Evolutionary conservation across 768 basidiomycete species (phyloP).

Genomic region (Brasilioporus rufonigricans): DNA sequence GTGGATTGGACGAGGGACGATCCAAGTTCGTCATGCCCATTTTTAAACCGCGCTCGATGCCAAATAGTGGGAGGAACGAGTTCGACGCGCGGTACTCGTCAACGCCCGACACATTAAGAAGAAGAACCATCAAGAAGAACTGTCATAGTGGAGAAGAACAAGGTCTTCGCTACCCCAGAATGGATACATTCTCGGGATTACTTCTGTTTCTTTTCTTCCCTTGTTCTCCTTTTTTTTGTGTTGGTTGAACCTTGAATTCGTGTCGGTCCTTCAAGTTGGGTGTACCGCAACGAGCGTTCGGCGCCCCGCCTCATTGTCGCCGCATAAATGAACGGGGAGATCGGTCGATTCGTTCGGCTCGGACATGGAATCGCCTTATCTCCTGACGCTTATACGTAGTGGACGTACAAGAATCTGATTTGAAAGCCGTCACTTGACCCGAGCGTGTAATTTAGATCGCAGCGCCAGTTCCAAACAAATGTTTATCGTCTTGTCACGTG

Average conservation of each 20-base stretch:
- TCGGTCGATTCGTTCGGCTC: conserved; percentile 15
- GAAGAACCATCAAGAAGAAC: not conserved
- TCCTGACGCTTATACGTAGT: conserved; percentile 11
- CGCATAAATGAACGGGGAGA: conserved; percentile 11
- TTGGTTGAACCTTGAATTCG: not conserved
- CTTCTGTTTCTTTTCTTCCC: not conserved
- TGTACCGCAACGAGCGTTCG: not conserved
- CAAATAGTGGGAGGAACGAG: no score
- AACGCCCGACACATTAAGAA: no score
- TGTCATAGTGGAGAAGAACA: not conserved
- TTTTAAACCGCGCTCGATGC: no score
- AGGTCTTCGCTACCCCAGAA: not conserved
- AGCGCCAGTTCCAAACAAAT: not conserved
- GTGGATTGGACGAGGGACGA: no score
- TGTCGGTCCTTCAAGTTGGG: not conserved
- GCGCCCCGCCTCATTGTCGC: conserved; percentile 9
- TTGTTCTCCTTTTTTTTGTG: not conserved
- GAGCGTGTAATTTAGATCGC: conserved; percentile 8
- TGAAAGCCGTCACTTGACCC: not conserved
- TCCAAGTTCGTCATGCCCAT: no score
- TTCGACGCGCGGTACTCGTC: no score
- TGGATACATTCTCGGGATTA: conserved; percentile 10
- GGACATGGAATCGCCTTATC: conserved; percentile 19
- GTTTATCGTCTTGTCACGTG: not conserved
- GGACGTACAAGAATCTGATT: not conserved